Conservation (phyloP, 179 eudicot genomes). For the Amaranthus tricolor region DNA sequence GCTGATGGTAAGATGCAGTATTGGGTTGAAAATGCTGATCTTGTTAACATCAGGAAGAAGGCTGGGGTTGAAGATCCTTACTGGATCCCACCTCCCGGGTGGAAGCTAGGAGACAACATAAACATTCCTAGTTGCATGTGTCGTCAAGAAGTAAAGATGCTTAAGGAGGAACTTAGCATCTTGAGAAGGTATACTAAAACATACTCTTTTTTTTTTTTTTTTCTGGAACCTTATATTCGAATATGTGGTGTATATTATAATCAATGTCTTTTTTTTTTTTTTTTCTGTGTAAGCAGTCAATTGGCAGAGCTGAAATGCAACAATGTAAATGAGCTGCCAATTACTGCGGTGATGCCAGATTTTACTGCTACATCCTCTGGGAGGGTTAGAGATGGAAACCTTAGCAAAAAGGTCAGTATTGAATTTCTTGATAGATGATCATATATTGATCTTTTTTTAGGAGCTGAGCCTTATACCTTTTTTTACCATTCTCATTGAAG, state of each 20-base stretch:
- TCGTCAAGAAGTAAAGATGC: slow-evolving; percentile 39
- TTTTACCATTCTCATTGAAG: slow-evolving; percentile 11
- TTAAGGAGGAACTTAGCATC: slow-evolving; percentile 47
- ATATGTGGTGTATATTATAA: background rate
- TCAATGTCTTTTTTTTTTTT: background rate
- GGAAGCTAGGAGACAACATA: slow-evolving; percentile 75
- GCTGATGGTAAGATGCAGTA: slow-evolving; percentile 80
- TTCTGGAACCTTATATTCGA: background rate
- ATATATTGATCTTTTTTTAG: background rate
- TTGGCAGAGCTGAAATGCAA: slow-evolving; percentile 38
- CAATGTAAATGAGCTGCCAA: slow-evolving; percentile 23
- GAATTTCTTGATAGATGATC: background rate
- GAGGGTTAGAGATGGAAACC: slow-evolving; percentile 4
- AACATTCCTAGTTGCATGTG: slow-evolving; percentile 35
- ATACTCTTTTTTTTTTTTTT: background rate
- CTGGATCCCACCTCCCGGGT: slow-evolving; percentile 93
- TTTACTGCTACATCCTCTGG: slow-evolving; percentile 15
- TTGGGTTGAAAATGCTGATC: slow-evolving; percentile 85
- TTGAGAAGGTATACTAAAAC: slow-evolving; percentile 37
- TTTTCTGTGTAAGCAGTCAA: slow-evolving; percentile 27
- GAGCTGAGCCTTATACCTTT: background rate
- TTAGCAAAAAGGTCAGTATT: slow-evolving; percentile 27
- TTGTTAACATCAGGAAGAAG: slow-evolving; percentile 59
- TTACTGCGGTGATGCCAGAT: slow-evolving; percentile 5
- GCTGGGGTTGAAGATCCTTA: slow-evolving; percentile 81